Percentiles rank a stretch among this genome's conserved stretches.
phyloP scores from a whole-genome alignment of 2,329 filamentous ascomycete species.

The Nigrospora osmanthi region DNA sequence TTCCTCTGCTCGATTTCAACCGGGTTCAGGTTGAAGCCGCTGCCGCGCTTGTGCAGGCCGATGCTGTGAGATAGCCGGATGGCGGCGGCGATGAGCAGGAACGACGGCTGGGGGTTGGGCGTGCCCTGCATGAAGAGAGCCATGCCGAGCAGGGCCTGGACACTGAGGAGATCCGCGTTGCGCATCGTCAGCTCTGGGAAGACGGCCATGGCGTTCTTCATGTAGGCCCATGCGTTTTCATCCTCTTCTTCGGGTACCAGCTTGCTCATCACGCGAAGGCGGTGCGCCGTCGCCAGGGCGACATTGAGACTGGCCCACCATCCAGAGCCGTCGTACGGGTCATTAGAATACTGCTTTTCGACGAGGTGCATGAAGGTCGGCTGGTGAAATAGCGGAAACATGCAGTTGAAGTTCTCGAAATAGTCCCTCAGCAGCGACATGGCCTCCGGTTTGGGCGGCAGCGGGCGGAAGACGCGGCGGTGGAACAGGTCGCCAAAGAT shows the following conservation, averaged over 20 bases:
- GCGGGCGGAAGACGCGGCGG: conserved; percentile 70
- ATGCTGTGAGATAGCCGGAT: conserved; percentile 90
- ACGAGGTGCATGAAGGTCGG: conserved; percentile 98
- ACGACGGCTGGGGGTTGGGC: conserved; percentile 90
- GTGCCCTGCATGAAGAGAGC: conserved; percentile 92
- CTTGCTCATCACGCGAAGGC: conserved; percentile 91
- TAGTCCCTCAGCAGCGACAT: conserved; percentile 85
- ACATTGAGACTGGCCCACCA: conserved; percentile 99
- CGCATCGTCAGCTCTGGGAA: conserved; percentile 90
- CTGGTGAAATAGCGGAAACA: conserved; percentile 95
- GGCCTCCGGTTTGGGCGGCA: conserved; percentile 83
- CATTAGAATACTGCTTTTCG: conserved; percentile 83
- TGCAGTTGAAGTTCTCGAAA: conserved; percentile 98
- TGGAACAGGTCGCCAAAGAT: conserved; percentile 90
- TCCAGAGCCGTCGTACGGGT: conserved; percentile 89
- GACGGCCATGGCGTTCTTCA: conserved; percentile 95
- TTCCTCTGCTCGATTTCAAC: conserved; percentile 87
- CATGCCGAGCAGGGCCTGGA: conserved; percentile 91
- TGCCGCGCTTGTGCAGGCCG: conserved; percentile 87
- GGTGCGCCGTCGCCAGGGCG: conserved; percentile 84
- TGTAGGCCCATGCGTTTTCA: conserved; percentile 86
- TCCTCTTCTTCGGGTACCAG: conserved; percentile 86
- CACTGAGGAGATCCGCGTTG: conserved; percentile 89
- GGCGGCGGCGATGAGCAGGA: conserved; percentile 83
- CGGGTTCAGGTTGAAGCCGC: conserved; percentile 86